These are phyloP conservation scores for Lolium rigidum DNA, from an alignment of 176 grass and related monocot species.

Conservation along the genomic window DNA sequence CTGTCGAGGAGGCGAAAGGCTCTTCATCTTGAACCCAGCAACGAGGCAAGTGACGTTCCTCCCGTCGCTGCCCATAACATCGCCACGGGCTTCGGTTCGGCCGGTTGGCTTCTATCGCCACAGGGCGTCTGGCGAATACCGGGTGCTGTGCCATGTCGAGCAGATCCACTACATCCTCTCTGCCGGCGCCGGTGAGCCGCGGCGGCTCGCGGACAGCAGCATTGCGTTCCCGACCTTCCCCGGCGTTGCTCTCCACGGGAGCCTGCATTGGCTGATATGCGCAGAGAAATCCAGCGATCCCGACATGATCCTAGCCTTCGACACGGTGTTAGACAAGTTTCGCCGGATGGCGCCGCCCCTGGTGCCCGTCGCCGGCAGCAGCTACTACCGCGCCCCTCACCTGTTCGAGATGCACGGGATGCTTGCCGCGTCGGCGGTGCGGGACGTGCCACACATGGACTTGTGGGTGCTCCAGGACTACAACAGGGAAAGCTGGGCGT, in stretches of 20 bases:
- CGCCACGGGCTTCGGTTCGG: background rate
- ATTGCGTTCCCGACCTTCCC: background rate
- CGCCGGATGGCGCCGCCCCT: background rate
- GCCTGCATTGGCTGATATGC: slow-evolving; percentile 8
- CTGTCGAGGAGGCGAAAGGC: background rate
- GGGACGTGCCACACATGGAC: slow-evolving; percentile 3
- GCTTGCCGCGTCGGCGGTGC: background rate
- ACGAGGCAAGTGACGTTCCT: background rate
- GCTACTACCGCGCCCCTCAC: background rate
- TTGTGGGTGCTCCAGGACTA: background rate
- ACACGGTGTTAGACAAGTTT: background rate
- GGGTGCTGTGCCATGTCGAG: background rate
- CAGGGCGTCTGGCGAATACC: background rate
- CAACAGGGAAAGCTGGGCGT: background rate
- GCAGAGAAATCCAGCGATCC: background rate
- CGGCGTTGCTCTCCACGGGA: background rate
- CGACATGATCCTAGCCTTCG: background rate
- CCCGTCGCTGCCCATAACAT: background rate
- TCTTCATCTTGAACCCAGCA: background rate
- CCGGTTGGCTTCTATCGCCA: background rate
- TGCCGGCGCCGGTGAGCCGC: background rate
- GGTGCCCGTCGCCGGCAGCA: background rate
- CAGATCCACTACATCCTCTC: slow-evolving; percentile 2
- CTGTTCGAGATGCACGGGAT: slow-evolving; percentile 6
- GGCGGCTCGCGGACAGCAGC: background rate